Evolutionary conservation across 495 filamentous ascomycete genomes (phyloP).

Genomic region (Hypoxylon perforatum): DNA sequence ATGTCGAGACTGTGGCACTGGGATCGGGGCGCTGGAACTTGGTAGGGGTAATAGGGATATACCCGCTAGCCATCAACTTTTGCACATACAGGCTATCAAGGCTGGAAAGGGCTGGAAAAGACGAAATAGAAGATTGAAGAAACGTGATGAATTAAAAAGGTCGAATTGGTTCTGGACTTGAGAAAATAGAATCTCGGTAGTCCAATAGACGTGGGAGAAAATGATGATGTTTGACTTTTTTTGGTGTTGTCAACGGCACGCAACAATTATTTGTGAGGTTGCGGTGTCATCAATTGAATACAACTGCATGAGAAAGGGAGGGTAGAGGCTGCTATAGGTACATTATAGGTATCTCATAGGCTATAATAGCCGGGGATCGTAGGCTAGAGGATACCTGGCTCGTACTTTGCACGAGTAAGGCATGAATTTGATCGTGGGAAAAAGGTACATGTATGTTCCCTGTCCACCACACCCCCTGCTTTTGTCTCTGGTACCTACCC

Average conservation of each 20-base stretch:
- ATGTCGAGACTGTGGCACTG: constrained; percentile 7
- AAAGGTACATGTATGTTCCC: constrained; percentile 13
- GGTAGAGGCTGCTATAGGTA: background rate
- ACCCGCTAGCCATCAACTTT: constrained; percentile 3
- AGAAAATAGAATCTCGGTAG: background rate
- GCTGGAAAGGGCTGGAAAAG: background rate
- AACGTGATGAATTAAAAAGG: background rate
- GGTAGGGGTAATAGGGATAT: constrained; percentile 6
- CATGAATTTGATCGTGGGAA: constrained; percentile 27
- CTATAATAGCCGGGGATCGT: background rate
- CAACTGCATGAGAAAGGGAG: constrained; percentile 19
- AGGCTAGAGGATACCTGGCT: constrained; percentile 13
- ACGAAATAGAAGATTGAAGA: background rate
- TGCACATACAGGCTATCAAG: background rate
- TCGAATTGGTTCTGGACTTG: constrained; percentile 2
- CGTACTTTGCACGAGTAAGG: constrained; percentile 35
- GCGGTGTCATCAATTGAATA: constrained; percentile 28
- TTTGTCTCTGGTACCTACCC: background rate
- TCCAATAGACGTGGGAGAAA: constrained; percentile 1
- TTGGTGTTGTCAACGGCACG: background rate
- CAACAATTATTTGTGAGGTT: background rate
- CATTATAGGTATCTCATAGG: constrained; percentile 7
- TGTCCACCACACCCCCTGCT: background rate
- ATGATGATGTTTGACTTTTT: background rate
- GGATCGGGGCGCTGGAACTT: background rate